phyloP scores from a whole-genome alignment of 2,329 filamentous ascomycete genomes.

The Acephala macrosclerotiorum region DNA sequence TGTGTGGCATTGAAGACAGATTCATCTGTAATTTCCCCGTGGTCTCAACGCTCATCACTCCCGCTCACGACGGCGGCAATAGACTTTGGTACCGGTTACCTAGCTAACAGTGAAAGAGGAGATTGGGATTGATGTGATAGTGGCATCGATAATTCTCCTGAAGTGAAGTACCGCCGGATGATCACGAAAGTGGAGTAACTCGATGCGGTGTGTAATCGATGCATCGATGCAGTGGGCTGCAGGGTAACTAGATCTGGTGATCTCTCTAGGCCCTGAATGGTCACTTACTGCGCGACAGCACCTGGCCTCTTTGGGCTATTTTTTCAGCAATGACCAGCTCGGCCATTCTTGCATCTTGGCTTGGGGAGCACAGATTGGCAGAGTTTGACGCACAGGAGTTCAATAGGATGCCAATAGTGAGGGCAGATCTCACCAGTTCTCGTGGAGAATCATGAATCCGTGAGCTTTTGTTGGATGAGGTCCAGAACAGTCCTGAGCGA shows the following conservation, averaged over 20 bases:
- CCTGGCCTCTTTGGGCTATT: conserved; percentile 18
- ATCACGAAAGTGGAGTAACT: neutral
- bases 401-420: conserved; percentile 1
- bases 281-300: conserved; percentile 21
- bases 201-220: conserved; percentile 3
- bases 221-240: conserved; percentile 13
- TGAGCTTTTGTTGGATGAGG: neutral
- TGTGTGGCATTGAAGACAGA: conserved; percentile 11
- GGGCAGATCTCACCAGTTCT: neutral
- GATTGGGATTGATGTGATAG: conserved; percentile 13
- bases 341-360: neutral
- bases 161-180: neutral
- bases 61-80: conserved; percentile 3
- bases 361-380: conserved; percentile 3
- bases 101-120: conserved; percentile 6
- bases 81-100: neutral
- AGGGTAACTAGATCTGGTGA: conserved; percentile 17
- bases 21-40: conserved; percentile 6
- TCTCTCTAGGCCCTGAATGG: conserved; percentile 14
- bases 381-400: conserved; percentile 2
- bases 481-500: neutral
- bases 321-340: conserved; percentile 4
- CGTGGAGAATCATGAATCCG: neutral
- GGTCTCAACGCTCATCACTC: conserved; percentile 3
- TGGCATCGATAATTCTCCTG: neutral